These are phyloP conservation scores for Paramecium primaurelia DNA, from an alignment of 73 alveolate species.

Conservation along the genomic window DNA sequence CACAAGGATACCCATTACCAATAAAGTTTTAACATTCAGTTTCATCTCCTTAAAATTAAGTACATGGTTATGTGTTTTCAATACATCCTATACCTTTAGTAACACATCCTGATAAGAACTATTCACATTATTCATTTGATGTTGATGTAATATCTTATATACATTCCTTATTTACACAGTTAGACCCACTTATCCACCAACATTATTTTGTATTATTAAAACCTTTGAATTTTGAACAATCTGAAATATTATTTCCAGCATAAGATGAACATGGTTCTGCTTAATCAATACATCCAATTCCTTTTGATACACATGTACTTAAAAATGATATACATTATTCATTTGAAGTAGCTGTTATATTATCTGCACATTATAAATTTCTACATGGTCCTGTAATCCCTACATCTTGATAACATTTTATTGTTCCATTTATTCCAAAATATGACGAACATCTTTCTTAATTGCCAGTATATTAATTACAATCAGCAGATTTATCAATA, in stretches of 20 bases:
- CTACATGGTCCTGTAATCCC: neutral
- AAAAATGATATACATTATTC: neutral
- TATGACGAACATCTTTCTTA: neutral
- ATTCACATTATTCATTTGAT: neutral
- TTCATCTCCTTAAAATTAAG: neutral
- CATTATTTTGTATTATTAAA: neutral
- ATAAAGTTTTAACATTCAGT: neutral
- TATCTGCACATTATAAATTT: neutral
- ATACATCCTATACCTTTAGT: neutral
- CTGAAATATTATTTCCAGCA: neutral
- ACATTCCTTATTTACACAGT: slow-evolving; percentile 1
- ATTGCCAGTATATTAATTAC: neutral
- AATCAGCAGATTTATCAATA: neutral
- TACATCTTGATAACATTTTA: neutral
- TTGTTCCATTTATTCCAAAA: neutral
- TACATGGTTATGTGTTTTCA: neutral
- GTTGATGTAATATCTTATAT: neutral
- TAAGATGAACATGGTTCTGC: slow-evolving; percentile 14
- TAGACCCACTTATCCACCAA: slow-evolving; percentile 29
- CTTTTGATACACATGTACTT: neutral
- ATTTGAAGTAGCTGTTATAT: neutral
- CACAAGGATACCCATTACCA: neutral
- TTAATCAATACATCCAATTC: neutral
- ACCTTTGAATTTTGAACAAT: neutral
- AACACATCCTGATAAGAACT: neutral